These are phyloP conservation scores for Afroboletus lepidellus DNA, from an alignment of 1,284 basidiomycete genomes.

Conservation along the genomic window DNA sequence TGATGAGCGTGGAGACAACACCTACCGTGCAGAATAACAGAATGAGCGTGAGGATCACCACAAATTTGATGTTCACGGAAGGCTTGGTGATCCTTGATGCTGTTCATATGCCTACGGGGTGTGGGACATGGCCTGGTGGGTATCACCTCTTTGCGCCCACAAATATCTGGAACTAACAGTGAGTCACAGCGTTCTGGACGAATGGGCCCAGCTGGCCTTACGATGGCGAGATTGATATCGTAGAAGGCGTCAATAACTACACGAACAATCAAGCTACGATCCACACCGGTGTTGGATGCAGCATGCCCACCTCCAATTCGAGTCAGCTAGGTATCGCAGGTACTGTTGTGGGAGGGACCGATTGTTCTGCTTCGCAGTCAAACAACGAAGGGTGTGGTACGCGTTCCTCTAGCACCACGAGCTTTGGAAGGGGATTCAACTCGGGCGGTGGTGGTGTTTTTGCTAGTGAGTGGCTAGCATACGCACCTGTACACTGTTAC, in stretches of 20 bases:
- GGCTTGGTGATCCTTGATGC: conserved; percentile 81
- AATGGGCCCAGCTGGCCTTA: conserved; percentile 72
- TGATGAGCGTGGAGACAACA: conserved; percentile 86
- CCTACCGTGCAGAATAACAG: conserved; percentile 62
- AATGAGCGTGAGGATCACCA: conserved; percentile 75
- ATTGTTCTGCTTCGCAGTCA: conserved; percentile 66
- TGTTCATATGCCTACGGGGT: conserved; percentile 89
- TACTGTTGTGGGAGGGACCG: conserved; percentile 60
- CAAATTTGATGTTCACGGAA: conserved; percentile 54
- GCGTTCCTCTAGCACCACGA: conserved; percentile 47
- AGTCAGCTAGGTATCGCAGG: conserved; percentile 55
- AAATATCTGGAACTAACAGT: conserved; percentile 32
- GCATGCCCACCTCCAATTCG: conserved; percentile 51
- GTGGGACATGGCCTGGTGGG: conserved; percentile 78
- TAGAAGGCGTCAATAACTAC: conserved; percentile 80
- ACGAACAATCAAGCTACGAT: conserved; percentile 79
- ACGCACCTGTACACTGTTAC: neutral
- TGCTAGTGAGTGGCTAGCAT: conserved; percentile 58
- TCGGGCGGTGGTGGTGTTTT: conserved; percentile 75
- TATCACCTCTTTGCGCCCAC: conserved; percentile 11
- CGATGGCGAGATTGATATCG: conserved; percentile 82
- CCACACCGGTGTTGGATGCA: conserved; percentile 75
- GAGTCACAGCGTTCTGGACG: conserved; percentile 47
- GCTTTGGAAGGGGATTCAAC: conserved; percentile 72
- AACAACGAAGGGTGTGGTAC: conserved; percentile 74